Evolutionary conservation across 805 yeast genomes (phyloP).

Genomic region (Saccharomycopsis sp.): DNA sequence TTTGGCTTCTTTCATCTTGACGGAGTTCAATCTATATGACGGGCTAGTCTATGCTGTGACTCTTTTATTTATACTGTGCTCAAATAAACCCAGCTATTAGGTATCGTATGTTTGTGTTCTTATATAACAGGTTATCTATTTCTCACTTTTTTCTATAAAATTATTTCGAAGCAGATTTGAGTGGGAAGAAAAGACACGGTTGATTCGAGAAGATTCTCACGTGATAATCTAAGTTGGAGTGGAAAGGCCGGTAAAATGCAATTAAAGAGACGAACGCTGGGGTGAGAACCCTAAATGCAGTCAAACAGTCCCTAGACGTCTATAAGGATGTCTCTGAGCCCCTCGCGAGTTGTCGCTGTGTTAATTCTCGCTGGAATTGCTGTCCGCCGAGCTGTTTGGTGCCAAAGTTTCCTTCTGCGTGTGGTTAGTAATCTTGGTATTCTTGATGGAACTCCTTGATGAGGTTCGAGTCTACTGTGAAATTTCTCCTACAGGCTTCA

Average conservation of each 20-base stretch:
- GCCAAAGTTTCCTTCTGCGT: too few relatives aligned
- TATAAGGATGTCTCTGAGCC: too few relatives aligned
- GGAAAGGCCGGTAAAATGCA: too few relatives aligned
- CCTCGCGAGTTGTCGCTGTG: too few relatives aligned
- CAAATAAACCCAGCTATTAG: not conserved
- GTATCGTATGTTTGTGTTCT: not conserved
- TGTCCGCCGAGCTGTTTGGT: too few relatives aligned
- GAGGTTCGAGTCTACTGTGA: too few relatives aligned
- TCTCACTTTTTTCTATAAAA: not conserved
- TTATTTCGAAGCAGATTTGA: not conserved
- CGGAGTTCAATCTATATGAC: conserved; percentile 26
- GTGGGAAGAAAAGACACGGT: not conserved
- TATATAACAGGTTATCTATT: not conserved
- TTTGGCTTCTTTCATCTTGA: conserved; percentile 25
- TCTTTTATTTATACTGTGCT: conserved; percentile 3
- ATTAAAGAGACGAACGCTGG: not conserved
- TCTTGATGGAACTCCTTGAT: too few relatives aligned
- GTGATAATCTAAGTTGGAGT: not conserved
- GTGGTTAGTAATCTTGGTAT: too few relatives aligned
- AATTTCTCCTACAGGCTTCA: too few relatives aligned
- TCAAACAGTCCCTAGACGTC: too few relatives aligned
- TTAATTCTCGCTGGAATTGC: too few relatives aligned
- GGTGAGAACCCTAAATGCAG: not conserved
- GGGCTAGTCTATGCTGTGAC: conserved; percentile 8
- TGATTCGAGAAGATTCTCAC: not conserved